Conservation (phyloP, 2,329 filamentous ascomycete genomes). For the Exophiala lecanii-corni region DNA sequence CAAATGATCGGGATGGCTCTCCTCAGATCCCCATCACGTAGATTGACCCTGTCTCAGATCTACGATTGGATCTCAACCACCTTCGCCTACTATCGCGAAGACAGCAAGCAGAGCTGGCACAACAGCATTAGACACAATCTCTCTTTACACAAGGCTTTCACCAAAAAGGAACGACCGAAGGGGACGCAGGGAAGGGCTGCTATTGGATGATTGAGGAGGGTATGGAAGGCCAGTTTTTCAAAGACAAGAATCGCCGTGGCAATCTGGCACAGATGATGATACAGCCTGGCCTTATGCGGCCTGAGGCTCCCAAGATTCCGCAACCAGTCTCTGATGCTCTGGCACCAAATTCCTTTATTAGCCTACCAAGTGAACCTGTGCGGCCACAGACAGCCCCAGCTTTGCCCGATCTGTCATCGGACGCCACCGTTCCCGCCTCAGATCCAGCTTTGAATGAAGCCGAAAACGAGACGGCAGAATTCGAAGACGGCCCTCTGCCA, state of each 20-base stretch:
- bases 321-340: conserved; percentile 23
- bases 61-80: conserved; percentile 99
- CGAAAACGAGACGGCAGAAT: conserved; percentile 36
- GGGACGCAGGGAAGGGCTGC: conserved; percentile 94
- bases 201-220: conserved; percentile 95
- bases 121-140: conserved; percentile 99
- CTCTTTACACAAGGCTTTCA: conserved; percentile 92
- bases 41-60: conserved; percentile 86
- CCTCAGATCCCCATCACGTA: conserved; percentile 73
- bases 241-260: conserved; percentile 60
- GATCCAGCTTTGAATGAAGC: conserved; percentile 58
- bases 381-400: conserved; percentile 25
- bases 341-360: conserved; percentile 25
- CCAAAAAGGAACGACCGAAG: conserved; percentile 92
- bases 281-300: conserved; percentile 30
- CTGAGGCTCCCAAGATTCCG: conserved; percentile 19
- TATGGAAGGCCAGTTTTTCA: conserved; percentile 82
- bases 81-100: conserved; percentile 80
- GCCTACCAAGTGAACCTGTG: conserved; percentile 31
- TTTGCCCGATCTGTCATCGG: conserved; percentile 61
- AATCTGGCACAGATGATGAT: conserved; percentile 40
- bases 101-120: conserved; percentile 76
- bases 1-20: conserved; percentile 97
- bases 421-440: conserved; percentile 71
- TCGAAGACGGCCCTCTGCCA: conserved; percentile 33